Base-by-base conservation (phyloP, 371 early-diverging fungal genomes). In the Mortierella sp. region DNA sequence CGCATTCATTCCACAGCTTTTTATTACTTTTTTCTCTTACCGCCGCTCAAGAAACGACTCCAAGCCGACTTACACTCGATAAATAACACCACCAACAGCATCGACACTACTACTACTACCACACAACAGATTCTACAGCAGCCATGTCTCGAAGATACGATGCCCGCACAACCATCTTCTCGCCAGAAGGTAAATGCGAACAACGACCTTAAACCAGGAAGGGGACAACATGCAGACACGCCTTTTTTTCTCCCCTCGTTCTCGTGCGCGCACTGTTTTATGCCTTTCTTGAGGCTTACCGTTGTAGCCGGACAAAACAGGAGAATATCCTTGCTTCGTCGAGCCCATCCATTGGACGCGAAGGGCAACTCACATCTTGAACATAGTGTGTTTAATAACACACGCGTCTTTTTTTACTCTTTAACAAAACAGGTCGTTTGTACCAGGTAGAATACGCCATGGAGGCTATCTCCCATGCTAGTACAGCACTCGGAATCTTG, bases 381-480 rank as follows among this genome's bases (percentile, higher is more conserved):
- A 19, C 1, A 3, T 19, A 5, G 16, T 16, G 16, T 16, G 2
- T 50, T 73, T 38, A 31, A 31, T 70, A 50, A 47, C 38, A 28
- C 50, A 60, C 31, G 31, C n/a, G 24, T 28, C 44, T 47, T 44
- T 19, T 42, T 0, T 26, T 63, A 3, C 42, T 5, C 5, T 45
- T 70, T 19, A 42, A 60, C n/a, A 63, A 8, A 80, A 42, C 90
- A 98, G 99, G 99, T 77, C 96, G 99, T 71, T 92, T 99, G 82
- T 97, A 97, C 91, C 99, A 99, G 91, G 99, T 99, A 80, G 99
- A 99, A 91, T 99, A 99, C 92, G 99, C 99, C 63, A 99, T 99
- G 97, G 99, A 99, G 89, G 99, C 99, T 73, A 99, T 99, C 88
- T 96, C 97, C 14, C 97, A 97, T 83, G 99, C 99, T 55, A 99